Conservation (phyloP, 2,329 filamentous ascomycete species). For the Chaetomium olivaceum region DNA sequence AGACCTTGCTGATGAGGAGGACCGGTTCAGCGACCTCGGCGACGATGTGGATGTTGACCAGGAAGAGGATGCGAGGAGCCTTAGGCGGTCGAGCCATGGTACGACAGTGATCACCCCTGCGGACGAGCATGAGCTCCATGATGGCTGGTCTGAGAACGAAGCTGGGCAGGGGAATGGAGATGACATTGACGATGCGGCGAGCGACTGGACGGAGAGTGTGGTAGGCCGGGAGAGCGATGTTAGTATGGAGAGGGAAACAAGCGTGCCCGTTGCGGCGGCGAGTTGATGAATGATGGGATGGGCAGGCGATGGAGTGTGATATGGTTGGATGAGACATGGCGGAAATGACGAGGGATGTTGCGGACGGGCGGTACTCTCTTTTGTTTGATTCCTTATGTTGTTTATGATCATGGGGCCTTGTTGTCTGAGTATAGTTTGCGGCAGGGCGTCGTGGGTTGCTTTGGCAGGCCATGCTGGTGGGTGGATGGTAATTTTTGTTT, state of each 20-base stretch:
- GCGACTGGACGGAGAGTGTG: conserved; percentile 52
- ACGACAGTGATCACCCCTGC: conserved; percentile 47
- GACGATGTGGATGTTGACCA: conserved; percentile 35
- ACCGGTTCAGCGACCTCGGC: conserved; percentile 21
- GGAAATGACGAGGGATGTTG: background rate
- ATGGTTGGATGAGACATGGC: conserved; percentile 17
- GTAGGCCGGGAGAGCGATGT: conserved; percentile 33
- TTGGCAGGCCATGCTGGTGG: conserved; percentile 6
- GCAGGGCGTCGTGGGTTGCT: conserved; percentile 6
- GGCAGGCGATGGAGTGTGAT: background rate
- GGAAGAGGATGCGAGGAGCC: conserved; percentile 50
- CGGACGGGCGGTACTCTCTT: conserved; percentile 7
- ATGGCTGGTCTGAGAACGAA: conserved; percentile 17
- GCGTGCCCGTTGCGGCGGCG: conserved; percentile 12
- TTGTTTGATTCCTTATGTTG: conserved; percentile 23
- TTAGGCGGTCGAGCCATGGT: conserved; percentile 50
- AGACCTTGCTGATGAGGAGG: conserved; percentile 13
- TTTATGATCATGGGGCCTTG: conserved; percentile 13
- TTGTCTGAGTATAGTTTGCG: conserved; percentile 10
- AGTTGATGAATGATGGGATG: conserved; percentile 5
- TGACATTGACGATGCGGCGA: conserved; percentile 42
- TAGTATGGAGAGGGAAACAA: conserved; percentile 4
- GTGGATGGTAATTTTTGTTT: conserved; percentile 4
- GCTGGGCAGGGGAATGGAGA: conserved; percentile 38
- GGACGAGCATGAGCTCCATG: conserved; percentile 37